Conservation (phyloP, 768 basidiomycete species). For the Rhodotorula kratochvilovae region DNA sequence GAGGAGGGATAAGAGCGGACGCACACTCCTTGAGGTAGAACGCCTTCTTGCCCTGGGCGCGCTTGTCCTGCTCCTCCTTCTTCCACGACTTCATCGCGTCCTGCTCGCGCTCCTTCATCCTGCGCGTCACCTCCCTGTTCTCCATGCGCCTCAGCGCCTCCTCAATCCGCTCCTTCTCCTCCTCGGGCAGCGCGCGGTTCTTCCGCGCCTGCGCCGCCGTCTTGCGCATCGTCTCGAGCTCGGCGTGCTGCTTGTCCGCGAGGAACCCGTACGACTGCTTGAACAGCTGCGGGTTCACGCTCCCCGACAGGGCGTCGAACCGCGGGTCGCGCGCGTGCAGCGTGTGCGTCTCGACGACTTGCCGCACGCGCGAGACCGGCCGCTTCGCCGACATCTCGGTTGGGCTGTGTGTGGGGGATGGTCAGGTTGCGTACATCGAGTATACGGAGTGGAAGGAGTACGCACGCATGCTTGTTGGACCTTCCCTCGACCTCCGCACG, state of each 20-base stretch:
- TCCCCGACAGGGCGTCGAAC: constrained; percentile 36
- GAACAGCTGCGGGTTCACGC: constrained; percentile 31
- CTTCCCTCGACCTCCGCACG: neutral
- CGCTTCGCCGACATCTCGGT: constrained; percentile 32
- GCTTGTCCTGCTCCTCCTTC: constrained; percentile 23
- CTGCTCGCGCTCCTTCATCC: constrained; percentile 31
- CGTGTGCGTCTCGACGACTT: constrained; percentile 29
- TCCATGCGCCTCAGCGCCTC: constrained; percentile 29
- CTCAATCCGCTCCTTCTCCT: constrained; percentile 30
- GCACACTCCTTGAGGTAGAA: constrained; percentile 37
- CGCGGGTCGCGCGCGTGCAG: constrained; percentile 37
- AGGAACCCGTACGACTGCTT: constrained; percentile 35
- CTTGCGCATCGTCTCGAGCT: constrained; percentile 27
- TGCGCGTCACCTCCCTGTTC: neutral
- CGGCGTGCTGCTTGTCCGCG: constrained; percentile 13
- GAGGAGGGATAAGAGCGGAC: neutral
- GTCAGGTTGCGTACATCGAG: neutral
- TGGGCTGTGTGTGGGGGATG: constrained; percentile 7
- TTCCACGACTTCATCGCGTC: constrained; percentile 32
- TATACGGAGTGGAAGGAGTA: neutral
- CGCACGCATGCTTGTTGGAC: constrained; percentile 1
- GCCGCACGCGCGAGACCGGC: constrained; percentile 23
- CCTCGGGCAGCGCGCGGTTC: constrained; percentile 19
- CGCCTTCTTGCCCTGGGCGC: constrained; percentile 32
- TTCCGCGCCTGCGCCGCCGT: constrained; percentile 20